Evolutionary conservation across 305 asterid genomes (phyloP), one percentile per base, ranked within the genome.

Genomic region (Fraxinus latifolia): DNA sequence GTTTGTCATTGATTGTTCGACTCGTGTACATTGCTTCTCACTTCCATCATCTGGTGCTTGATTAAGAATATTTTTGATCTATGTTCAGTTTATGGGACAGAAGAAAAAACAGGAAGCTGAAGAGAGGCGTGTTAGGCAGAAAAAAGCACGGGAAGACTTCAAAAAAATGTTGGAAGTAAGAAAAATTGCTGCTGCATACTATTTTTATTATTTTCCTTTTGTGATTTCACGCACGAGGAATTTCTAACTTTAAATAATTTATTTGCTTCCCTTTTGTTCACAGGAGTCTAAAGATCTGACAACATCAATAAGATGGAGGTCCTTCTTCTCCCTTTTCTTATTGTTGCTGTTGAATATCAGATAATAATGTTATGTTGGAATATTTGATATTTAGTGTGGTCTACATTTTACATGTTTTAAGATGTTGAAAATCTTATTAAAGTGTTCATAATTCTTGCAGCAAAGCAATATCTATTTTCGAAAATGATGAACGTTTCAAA

Each of bases 71-170:
- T 75, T 77, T 74, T 47, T 84, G 70, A 67, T 81, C 78, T 84
- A 50, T 79, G 67, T 88, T 81, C 90, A 96, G 99, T 93, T 88
- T 85, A 88, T 91, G 86, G 91, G 89, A 77, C 94, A 87, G 85
- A 93, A 90, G 94, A 96, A 88, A 85, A 94, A 90, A 81, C 93
- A 83, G 81, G 99, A 96, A 88, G 93, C 91, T 83, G 98, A 96
- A 82, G 98, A 94, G 87, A 94, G 88, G 79, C 98, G 98, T n/a
- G 86, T 85, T 76, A 90, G 92, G 80, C 93, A 87, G 90, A 93
- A 91, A 87, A 92, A 89, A 82, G 95, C 97, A 36, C 90, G 89
- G 82, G 98, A 94, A 78, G 96, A 91, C 87, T 96, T 92, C 87
- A 96, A 84, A 88, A 89, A 79, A 79, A 94, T 96, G 98, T 85